Evolutionary conservation across 345 rosid genomes (phyloP).

Genomic region (Rhodamnia rubescens): DNA sequence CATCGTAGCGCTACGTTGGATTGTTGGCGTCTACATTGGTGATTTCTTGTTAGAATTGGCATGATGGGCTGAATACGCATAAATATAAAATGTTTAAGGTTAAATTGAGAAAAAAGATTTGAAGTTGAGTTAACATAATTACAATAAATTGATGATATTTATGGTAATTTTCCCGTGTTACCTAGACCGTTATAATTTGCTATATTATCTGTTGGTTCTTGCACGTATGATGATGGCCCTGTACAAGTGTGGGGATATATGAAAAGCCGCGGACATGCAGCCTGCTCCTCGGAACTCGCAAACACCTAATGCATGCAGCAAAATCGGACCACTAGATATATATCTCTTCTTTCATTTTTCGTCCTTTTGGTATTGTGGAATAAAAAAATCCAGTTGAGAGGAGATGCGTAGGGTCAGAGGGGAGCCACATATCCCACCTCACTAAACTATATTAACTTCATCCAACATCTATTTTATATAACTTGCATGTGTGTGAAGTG

Average conservation of each 20-base stretch:
- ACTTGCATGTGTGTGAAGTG: background rate
- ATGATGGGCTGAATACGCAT: no score
- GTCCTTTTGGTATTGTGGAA: background rate
- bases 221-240: background rate
- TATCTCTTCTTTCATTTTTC: background rate
- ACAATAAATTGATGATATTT: no score
- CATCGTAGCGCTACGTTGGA: no score
- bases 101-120: no score
- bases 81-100: no score
- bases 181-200: background rate
- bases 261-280: background rate
- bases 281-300: background rate
- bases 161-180: background rate
- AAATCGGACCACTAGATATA: background rate
- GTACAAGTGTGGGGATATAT: background rate
- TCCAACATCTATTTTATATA: background rate
- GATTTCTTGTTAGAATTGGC: no score
- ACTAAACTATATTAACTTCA: background rate
- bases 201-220: background rate
- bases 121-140: no score
- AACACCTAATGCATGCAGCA: background rate
- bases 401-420: background rate
- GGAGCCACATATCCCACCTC: background rate
- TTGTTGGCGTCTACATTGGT: no score
- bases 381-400: background rate